Evolutionary conservation across 1,284 basidiomycete genomes (phyloP).

Genomic region (Xerocomus nothofagi): DNA sequence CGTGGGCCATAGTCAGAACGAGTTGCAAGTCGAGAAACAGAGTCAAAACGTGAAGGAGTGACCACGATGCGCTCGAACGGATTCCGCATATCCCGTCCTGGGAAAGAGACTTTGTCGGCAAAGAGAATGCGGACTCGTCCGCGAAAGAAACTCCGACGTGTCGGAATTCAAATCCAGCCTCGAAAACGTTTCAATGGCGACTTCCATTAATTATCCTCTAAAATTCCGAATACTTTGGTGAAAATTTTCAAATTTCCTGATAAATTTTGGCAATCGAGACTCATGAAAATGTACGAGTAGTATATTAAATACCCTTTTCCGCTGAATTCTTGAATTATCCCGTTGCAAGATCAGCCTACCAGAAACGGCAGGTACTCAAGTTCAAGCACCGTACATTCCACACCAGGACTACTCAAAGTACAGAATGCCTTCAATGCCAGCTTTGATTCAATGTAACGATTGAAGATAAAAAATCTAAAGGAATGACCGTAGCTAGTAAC

Average conservation of each 20-base stretch:
- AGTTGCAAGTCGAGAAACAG: neutral
- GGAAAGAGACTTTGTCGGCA: neutral
- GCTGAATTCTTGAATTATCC: no score
- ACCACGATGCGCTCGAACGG: slow-evolving; percentile 1
- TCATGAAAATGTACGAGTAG: no score
- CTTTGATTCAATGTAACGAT: slow-evolving; percentile 20
- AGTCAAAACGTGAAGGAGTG: neutral
- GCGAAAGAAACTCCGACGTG: slow-evolving; percentile 6
- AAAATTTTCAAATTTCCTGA: no score
- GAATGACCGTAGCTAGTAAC: slow-evolving; percentile 25
- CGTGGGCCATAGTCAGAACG: slow-evolving; percentile 18
- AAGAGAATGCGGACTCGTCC: neutral
- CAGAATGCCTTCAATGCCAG: slow-evolving; percentile 7
- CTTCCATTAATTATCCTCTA: no score
- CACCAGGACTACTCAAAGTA: neutral
- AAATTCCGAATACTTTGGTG: no score
- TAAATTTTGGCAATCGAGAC: no score
- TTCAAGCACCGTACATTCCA: neutral
- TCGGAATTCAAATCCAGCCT: neutral
- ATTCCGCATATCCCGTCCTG: slow-evolving; percentile 9
- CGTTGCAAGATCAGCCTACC: slow-evolving; percentile 20
- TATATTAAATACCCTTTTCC: no score
- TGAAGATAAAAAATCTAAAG: slow-evolving; percentile 26
- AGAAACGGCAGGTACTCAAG: slow-evolving; percentile 12
- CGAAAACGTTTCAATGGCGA: no score